Evolutionary conservation across 2,329 filamentous ascomycete genomes (phyloP), one percentile per base, ranked within the genome.

Genomic region (Coniochaeta prunicola): DNA sequence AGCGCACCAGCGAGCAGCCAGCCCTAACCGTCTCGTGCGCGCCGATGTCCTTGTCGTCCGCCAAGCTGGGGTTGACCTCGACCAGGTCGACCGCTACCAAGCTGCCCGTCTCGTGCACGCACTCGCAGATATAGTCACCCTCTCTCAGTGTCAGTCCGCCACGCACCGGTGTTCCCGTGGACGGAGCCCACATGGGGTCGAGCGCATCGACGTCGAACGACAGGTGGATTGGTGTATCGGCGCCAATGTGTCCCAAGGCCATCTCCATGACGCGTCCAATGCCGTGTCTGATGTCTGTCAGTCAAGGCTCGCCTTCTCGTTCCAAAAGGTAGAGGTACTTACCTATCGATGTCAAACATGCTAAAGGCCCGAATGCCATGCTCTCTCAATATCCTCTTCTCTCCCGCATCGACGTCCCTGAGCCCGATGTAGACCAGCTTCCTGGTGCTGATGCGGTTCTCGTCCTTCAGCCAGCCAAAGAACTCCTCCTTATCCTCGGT

Each of bases 401-500:
- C 94, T 45, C 86, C 90, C n/a, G 83, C 75, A 71, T 99, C 94
- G 31, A 97, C 92, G 70, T 97, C 94, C 45, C 94, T 83, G 68
- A 99, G 80, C 33, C 92, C 94, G 71, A 99, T 99, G 76, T 99
- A 99, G 34, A 99, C 94, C 60, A 99, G 79, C 80, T 97, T 97
- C 73, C 84, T 87, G 59, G 87, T 74, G 73, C 82, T 93, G 59
- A 87, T 69, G 65, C 79, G 75, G 74, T 91, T 84, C 61, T 91
- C 87, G 17, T 89, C 82, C 69, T 85, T 76, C 64, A 99, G 73
- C 94, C 94, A 99, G 59, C 92, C 92, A 76, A 99, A 97, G 60
- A 89, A 84, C 68, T 94, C 89, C 62, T 88, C 83, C 59, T 84
- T 80, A 54, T 90, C 83, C 67, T 92, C 90, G 65, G 78, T 85